Percentiles rank a stretch among this genome's conserved stretches.
These are phyloP conservation scores for Diplodia sapinea DNA, from an alignment of 2,329 filamentous ascomycete genomes.

Conservation along the genomic window DNA sequence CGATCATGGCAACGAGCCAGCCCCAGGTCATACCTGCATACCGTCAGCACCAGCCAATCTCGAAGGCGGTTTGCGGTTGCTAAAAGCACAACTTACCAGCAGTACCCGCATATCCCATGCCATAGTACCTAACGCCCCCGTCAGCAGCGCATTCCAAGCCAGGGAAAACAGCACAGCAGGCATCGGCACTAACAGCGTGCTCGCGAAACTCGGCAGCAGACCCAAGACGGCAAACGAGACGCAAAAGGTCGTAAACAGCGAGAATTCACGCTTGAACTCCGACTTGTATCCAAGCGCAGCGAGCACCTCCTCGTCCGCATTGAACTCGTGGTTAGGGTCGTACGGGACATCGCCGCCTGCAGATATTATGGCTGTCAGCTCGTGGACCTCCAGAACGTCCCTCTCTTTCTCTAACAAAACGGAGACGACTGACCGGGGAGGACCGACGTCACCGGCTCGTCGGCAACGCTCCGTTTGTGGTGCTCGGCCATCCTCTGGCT, in stretches of 20 bases:
- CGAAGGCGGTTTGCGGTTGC: background rate
- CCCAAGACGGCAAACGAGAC: constrained; percentile 76
- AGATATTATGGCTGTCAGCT: background rate
- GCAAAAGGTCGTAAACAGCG: constrained; percentile 75
- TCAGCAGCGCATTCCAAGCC: constrained; percentile 1
- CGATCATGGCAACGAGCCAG: constrained; percentile 74
- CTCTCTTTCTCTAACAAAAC: no score
- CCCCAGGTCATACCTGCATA: constrained; percentile 73
- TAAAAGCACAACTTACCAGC: constrained; percentile 41
- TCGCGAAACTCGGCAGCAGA: constrained; percentile 72
- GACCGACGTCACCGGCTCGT: constrained; percentile 61
- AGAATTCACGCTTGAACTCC: constrained; percentile 73
- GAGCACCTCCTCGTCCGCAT: constrained; percentile 65
- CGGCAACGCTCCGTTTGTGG: constrained; percentile 47
- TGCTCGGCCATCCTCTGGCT: constrained; percentile 33
- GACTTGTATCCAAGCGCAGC: constrained; percentile 68
- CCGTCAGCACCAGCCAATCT: constrained; percentile 30
- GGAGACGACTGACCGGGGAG: constrained; percentile 41
- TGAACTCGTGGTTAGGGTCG: constrained; percentile 52
- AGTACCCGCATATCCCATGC: constrained; percentile 59
- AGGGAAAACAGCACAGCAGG: background rate
- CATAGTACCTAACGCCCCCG: constrained; percentile 59
- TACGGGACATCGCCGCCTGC: constrained; percentile 56
- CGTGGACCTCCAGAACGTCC: background rate
- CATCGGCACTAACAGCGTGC: constrained; percentile 56